Evolutionary conservation across 345 rosid species (phyloP).

Genomic region (Hypericum androsaemum): DNA sequence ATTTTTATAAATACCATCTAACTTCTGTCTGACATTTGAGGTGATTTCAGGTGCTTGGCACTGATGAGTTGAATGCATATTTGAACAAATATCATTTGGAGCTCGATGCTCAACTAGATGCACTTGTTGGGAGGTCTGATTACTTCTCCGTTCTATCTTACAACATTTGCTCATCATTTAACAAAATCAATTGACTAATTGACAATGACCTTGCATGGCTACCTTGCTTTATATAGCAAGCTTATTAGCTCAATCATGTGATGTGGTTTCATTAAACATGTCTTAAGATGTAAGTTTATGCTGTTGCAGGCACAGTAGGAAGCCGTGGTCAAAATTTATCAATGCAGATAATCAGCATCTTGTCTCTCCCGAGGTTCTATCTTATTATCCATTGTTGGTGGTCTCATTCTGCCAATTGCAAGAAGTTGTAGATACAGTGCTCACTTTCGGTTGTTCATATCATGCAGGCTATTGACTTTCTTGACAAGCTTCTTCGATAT

Average conservation of each 20-base stretch:
- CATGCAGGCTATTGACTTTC: conserved; percentile 83
- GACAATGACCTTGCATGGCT: too few species aligned
- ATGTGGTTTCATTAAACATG: too few species aligned
- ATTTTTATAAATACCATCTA: neutral
- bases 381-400: neutral
- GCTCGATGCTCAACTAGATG: conserved; percentile 77
- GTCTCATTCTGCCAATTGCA: neutral
- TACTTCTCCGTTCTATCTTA: conserved; percentile 1
- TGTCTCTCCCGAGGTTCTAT: conserved; percentile 73
- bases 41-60: conserved; percentile 69
- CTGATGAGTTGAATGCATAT: conserved; percentile 65
- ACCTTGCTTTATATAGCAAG: too few species aligned
- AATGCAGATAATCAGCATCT: conserved; percentile 87
- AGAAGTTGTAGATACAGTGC: conserved; percentile 1
- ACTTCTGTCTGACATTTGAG: conserved; percentile 2
- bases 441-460: conserved; percentile 8
- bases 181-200: neutral
- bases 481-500: conserved; percentile 75
- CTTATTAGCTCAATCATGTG: too few species aligned
- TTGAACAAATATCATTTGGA: conserved; percentile 71
- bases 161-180: neutral
- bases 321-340: conserved; percentile 84
- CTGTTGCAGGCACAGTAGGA: conserved; percentile 75
- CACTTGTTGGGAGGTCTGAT: conserved; percentile 68
- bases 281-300: neutral